A percentile compares a stretch with the other conserved stretches of the same genome.
Evolutionary conservation across 257 asterid genomes (phyloP).

Genomic region (Jasminum sambac): DNA sequence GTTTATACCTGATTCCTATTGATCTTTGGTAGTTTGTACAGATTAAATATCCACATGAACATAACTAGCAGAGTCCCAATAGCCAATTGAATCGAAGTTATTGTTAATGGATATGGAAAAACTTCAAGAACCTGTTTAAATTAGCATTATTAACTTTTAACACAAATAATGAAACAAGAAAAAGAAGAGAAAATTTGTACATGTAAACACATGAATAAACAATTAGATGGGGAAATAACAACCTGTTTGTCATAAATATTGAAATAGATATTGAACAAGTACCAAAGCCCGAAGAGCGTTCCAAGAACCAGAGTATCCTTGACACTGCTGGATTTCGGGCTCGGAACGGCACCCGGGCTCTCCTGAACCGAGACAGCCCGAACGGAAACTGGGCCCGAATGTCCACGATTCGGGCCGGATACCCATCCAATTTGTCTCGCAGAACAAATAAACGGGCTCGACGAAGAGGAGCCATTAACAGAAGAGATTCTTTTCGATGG

Average conservation of each 20-base stretch:
- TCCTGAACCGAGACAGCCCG: slow-evolving; percentile 55
- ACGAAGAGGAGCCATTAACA: slow-evolving; percentile 12
- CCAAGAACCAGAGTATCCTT: slow-evolving; percentile 75
- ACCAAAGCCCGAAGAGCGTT: slow-evolving; percentile 84
- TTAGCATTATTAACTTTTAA: slow-evolving; percentile 13
- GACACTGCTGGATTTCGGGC: slow-evolving; percentile 46
- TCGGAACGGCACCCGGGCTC: slow-evolving; percentile 53
- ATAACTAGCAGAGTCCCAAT: slow-evolving; percentile 61
- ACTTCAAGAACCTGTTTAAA: slow-evolving; percentile 66
- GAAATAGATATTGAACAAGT: slow-evolving; percentile 88
- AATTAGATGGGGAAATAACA: neutral
- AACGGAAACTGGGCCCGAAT: slow-evolving; percentile 30
- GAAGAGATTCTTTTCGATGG: slow-evolving; percentile 20
- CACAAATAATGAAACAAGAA: neutral
- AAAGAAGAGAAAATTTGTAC: neutral
- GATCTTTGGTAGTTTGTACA: slow-evolving; percentile 77
- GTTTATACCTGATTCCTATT: slow-evolving; percentile 69
- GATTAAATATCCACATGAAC: slow-evolving; percentile 71
- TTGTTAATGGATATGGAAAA: slow-evolving; percentile 68
- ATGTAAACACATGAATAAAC: neutral
- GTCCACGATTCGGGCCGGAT: slow-evolving; percentile 28
- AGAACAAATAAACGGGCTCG: slow-evolving; percentile 42
- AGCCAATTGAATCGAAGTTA: slow-evolving; percentile 68
- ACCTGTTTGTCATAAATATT: slow-evolving; percentile 97
- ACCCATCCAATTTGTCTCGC: slow-evolving; percentile 54